Conservation (phyloP, 1,139 yeast species). For the Yamadazyma siamensis region DNA sequence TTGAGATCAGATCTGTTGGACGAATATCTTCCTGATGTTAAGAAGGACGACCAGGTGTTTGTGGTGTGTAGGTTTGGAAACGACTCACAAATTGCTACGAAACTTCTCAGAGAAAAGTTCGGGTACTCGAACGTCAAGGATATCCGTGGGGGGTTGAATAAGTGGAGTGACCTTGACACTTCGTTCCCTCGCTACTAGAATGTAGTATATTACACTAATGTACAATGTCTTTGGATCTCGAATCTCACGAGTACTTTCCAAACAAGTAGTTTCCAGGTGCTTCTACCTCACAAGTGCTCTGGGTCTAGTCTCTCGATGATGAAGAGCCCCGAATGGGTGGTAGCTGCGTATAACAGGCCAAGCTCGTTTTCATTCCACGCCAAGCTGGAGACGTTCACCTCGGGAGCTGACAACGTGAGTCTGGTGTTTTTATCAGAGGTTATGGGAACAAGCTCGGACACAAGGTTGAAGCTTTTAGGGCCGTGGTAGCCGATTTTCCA, state of each 20-base stretch:
- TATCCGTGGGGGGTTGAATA: slow-evolving; percentile 71
- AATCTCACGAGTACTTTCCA: too few species aligned
- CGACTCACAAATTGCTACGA: slow-evolving; percentile 81
- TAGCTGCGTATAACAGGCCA: slow-evolving; percentile 61
- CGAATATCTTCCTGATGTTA: slow-evolving; percentile 18
- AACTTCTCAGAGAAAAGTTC: slow-evolving; percentile 47
- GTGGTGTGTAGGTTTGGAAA: slow-evolving; percentile 87
- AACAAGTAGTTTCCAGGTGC: too few species aligned
- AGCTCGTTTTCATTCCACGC: slow-evolving; percentile 59
- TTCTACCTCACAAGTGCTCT: too few species aligned
- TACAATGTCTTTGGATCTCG: too few species aligned
- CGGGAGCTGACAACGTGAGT: slow-evolving; percentile 47
- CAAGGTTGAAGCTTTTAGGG: slow-evolving; percentile 17
- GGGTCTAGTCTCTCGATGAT: slow-evolving; percentile 57
- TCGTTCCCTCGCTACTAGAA: slow-evolving; percentile 62
- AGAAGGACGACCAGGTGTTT: slow-evolving; percentile 24
- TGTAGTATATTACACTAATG: slow-evolving; percentile 1
- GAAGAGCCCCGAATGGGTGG: slow-evolving; percentile 63
- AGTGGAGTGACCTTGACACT: slow-evolving; percentile 67
- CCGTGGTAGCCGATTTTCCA: slow-evolving; percentile 28
- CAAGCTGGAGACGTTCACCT: slow-evolving; percentile 49
- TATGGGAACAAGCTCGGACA: slow-evolving; percentile 24
- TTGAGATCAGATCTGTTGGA: slow-evolving; percentile 30
- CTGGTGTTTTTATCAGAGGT: slow-evolving; percentile 27
- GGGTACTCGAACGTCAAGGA: slow-evolving; percentile 57